Evolutionary conservation across 208 protist genomes (phyloP).

Genomic region (Leishmania lainsoni): DNA sequence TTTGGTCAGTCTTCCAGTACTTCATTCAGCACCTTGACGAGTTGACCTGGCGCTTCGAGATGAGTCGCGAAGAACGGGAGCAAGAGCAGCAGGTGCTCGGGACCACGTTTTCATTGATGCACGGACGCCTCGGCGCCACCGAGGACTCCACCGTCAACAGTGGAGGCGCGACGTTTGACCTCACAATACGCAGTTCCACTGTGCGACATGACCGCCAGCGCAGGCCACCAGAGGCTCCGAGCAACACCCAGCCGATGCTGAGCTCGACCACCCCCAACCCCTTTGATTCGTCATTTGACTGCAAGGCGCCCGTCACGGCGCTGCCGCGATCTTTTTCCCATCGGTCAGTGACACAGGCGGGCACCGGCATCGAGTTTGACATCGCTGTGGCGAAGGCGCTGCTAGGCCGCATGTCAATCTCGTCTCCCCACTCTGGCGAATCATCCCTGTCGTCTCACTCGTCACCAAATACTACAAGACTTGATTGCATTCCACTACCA

Average conservation of each 20-base stretch:
- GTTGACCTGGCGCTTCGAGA: constrained; percentile 51
- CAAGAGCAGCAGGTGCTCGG: constrained; percentile 33
- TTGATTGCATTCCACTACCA: not conserved
- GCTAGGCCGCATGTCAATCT: not conserved
- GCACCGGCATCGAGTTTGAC: not conserved
- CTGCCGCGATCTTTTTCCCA: not conserved
- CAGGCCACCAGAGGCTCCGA: not conserved
- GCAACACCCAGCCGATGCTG: not conserved
- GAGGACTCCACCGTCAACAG: not conserved
- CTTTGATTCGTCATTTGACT: not conserved
- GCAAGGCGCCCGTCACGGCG: no score
- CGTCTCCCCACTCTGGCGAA: not conserved
- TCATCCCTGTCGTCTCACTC: not conserved
- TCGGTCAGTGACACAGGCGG: not conserved
- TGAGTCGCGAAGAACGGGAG: constrained; percentile 28
- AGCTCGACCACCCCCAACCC: not conserved
- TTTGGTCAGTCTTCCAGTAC: constrained; percentile 47
- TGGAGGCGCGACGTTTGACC: constrained; percentile 32
- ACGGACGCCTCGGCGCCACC: not conserved
- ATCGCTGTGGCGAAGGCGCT: constrained; percentile 13
- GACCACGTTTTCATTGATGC: constrained; percentile 1
- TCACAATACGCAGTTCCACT: constrained; percentile 39
- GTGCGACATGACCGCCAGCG: constrained; percentile 5
- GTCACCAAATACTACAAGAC: not conserved
- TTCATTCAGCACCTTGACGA: constrained; percentile 41